Base-by-base conservation (phyloP, 2,329 filamentous ascomycete genomes). In the Colletotrichum salicis region DNA sequence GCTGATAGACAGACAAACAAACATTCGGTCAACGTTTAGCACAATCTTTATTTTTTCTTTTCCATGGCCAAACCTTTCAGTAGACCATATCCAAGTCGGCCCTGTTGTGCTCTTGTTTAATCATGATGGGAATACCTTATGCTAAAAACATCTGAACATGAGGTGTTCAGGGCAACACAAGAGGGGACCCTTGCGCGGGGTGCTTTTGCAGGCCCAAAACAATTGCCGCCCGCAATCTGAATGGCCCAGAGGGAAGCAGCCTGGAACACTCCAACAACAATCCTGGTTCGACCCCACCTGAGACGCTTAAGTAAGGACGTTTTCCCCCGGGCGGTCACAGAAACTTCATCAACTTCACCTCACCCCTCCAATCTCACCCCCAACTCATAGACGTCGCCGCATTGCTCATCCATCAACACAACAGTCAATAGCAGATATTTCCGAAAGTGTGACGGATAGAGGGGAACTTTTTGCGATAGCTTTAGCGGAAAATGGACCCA, bases 401-500 rank as follows among this genome's bases (percentile, higher is more conserved):
- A 52, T 5, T 5, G 22, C 11, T 12, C n/a, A 3, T 52, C 29
- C 45, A 48, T 11, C 27, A 15, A n/a, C 10, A 48, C 29, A 11
- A 13, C 19, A 52, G 31, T 33, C 7, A 4, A 22, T 22, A 8
- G 15, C 1, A 15, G 24, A 0, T 22, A 33, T 4, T 22, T 15
- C 11, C 3, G 19, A 48, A 8, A 22, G 41, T 19, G 41, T 2
- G 45, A 4, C 7, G 6, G 27, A 24, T 27, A 4, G 19, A 48
- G 15, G 33, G 15, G 15, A 55, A 19, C 2, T 27, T 22, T 6
- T 41, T 5, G 37, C 37, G 13, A 41, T 6, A 13, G 37, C 15
- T 41, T 8, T 31, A 52, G 54, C 58, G 27, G 15, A 48, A n/a
- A 22, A 71, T 71, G 69, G 69, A 71, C 27, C 15, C 29, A 19